Conservation (phyloP, 768 basidiomycete species). For the Pisolithus orientalis region DNA sequence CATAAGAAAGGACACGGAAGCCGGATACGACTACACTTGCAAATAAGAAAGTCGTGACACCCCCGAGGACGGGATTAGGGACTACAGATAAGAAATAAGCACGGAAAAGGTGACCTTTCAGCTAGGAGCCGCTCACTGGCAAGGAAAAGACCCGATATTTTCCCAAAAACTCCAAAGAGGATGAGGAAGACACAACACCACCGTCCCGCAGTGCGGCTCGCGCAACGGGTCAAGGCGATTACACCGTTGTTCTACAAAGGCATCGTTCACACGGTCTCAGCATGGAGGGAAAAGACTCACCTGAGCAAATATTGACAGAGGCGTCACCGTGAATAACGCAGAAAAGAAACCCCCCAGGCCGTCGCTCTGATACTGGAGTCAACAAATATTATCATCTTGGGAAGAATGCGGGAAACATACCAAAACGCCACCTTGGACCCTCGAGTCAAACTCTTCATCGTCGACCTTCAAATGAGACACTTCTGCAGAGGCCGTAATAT, state of each 20-base stretch:
- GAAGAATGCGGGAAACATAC: constrained; percentile 25
- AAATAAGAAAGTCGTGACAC: constrained; percentile 85
- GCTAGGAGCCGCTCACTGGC: constrained; percentile 40
- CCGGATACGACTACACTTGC: constrained; percentile 69
- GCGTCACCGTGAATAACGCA: constrained; percentile 75
- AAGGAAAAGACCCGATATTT: constrained; percentile 78
- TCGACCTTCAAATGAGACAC: constrained; percentile 70
- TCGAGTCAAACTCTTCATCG: constrained; percentile 71
- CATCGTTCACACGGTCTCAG: neutral
- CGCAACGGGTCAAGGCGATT: constrained; percentile 80
- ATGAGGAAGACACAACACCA: constrained; percentile 80
- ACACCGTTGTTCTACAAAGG: constrained; percentile 66
- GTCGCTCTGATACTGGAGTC: constrained; percentile 43
- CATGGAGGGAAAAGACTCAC: constrained; percentile 12
- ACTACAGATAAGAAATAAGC: constrained; percentile 29
- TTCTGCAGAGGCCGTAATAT: constrained; percentile 78
- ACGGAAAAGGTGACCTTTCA: neutral
- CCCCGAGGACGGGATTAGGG: constrained; percentile 76
- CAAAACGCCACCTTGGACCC: constrained; percentile 79
- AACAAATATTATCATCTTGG: neutral
- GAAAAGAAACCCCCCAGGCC: constrained; percentile 79
- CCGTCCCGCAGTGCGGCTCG: constrained; percentile 70
- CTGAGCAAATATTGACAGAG: constrained; percentile 74
- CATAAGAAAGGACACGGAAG: constrained; percentile 58
- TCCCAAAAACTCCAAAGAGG: constrained; percentile 74